Evolutionary conservation across 1,284 basidiomycete species (phyloP).

Genomic region (Trichosporon coremiiforme): DNA sequence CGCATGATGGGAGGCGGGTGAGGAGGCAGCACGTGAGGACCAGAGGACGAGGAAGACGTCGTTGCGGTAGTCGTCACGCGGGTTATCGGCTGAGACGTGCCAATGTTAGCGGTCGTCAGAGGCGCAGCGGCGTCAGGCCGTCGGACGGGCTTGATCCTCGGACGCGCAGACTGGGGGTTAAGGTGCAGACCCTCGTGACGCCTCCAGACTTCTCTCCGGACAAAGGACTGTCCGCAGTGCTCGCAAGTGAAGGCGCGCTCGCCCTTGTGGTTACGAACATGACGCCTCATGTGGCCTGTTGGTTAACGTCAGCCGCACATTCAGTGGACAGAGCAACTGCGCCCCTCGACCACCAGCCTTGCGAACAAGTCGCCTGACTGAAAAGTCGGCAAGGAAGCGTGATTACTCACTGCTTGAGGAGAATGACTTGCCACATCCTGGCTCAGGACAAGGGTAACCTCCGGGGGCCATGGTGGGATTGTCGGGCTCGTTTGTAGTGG

Average conservation of each 20-base stretch:
- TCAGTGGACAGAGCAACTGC: background rate
- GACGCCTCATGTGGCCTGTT: slow-evolving; percentile 27
- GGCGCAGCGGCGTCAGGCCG: slow-evolving; percentile 5
- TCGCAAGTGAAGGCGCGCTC: slow-evolving; percentile 24
- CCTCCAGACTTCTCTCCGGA: slow-evolving; percentile 26
- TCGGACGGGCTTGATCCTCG: slow-evolving; percentile 27
- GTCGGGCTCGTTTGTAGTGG: background rate
- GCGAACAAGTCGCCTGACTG: background rate
- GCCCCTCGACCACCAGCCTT: background rate
- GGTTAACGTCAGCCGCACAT: slow-evolving; percentile 5
- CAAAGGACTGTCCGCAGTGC: slow-evolving; percentile 27
- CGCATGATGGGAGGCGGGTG: slow-evolving; percentile 9
- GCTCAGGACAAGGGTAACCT: slow-evolving; percentile 17
- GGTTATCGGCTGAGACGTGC: background rate
- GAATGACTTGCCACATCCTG: slow-evolving; percentile 17
- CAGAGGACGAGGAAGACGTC: slow-evolving; percentile 11
- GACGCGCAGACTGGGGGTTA: slow-evolving; percentile 25
- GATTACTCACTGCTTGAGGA: slow-evolving; percentile 17
- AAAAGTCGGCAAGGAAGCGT: background rate
- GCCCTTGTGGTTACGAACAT: slow-evolving; percentile 25
- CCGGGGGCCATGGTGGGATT: slow-evolving; percentile 10
- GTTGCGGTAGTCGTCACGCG: slow-evolving; percentile 5
- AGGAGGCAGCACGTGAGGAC: slow-evolving; percentile 1
- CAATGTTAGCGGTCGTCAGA: slow-evolving; percentile 2
- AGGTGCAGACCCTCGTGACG: slow-evolving; percentile 28